Base-by-base conservation (phyloP, 1,139 yeast species). In the Blastobotrys aristatus region DNA sequence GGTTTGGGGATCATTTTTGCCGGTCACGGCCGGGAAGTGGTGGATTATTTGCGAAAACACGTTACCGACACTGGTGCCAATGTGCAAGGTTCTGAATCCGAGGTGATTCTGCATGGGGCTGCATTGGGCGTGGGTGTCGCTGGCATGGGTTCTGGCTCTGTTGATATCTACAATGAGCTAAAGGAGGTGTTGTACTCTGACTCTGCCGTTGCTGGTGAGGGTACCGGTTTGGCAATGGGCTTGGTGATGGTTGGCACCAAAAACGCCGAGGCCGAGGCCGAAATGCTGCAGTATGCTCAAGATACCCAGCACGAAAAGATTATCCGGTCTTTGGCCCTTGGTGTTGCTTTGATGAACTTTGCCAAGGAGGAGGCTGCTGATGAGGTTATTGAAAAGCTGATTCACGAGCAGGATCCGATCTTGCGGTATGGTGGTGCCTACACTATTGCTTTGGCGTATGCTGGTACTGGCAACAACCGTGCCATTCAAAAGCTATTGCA, bases 161-260 rank as follows among this genome's bases (percentile, higher is more conserved):
- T 74, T 53, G 76, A 78, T 44, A 76, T 89, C 44, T 89, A 85
- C 62, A 96, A 88, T 58, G 87, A 87, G 49, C 76, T 92, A 61
- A 85, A 84, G 63, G 88, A 82, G 47, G 90, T 90, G 6, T 72
- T 94, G 53, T 92, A 84, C 65, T 79, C 92, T 11, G 98, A 92
- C 62, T 84, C 94, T 39, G 98, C 97, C 2, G 76, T 88, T 45
- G 88, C 97, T 5, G 96, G 97, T 53, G 97, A 90, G 65, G 97
- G 97, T 39, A 96, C 97, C 29, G 97, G 96, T 44, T 73, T 90
- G 55, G 90, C 95, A 40, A 89, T 94, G 94, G 99, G 99, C 55
- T 75, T 92, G 58, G 89, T 88, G 10, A 88, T 87, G 96, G 77
- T 92, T 55, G 98, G 98, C 18, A 83, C 95, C n/a, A 95, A 94